A percentile compares a stretch with the other conserved stretches of the same genome.
These are phyloP conservation scores for Musa itinerans DNA, from an alignment of 176 grass and related monocot species.

Conservation along the genomic window DNA sequence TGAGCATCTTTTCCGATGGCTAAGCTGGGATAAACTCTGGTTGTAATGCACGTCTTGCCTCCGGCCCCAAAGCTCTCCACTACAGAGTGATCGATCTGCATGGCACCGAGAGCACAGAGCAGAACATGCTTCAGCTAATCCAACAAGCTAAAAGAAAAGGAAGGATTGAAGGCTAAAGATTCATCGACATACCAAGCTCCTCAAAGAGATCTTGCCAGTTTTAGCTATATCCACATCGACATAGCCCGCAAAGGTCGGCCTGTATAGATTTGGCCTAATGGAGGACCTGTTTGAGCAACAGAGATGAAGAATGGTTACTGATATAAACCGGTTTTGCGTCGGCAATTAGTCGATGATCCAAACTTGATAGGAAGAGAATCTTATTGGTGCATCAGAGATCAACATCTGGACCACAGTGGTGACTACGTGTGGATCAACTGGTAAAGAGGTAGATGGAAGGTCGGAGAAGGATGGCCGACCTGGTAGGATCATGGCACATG, in stretches of 20 bases:
- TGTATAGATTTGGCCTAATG: slow-evolving; percentile 34
- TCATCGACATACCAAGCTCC: slow-evolving; percentile 40
- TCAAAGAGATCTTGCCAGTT: slow-evolving; percentile 53
- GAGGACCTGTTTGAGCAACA: slow-evolving; percentile 37
- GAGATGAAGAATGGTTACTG: not conserved
- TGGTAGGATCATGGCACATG: slow-evolving; percentile 79
- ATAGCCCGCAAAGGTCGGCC: slow-evolving; percentile 67
- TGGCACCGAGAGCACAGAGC: not conserved
- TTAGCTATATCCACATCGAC: slow-evolving; percentile 38
- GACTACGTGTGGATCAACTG: not conserved
- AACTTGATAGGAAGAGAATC: too few relatives aligned
- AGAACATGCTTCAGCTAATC: not conserved
- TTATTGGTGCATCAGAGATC: too few relatives aligned
- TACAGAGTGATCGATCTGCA: slow-evolving; percentile 51
- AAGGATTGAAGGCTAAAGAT: not conserved
- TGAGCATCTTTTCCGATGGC: slow-evolving; percentile 32
- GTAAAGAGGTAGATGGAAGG: not conserved
- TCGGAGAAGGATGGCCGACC: slow-evolving; percentile 7
- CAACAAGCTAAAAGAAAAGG: not conserved
- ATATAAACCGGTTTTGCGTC: not conserved
- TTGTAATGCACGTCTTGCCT: slow-evolving; percentile 47
- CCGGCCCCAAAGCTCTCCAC: slow-evolving; percentile 50
- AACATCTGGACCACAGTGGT: not conserved
- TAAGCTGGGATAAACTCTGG: slow-evolving; percentile 45
- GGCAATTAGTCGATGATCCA: not conserved